These are phyloP conservation scores for Penicillium mononematosum DNA, from an alignment of 495 filamentous ascomycete species.

Conservation along the genomic window DNA sequence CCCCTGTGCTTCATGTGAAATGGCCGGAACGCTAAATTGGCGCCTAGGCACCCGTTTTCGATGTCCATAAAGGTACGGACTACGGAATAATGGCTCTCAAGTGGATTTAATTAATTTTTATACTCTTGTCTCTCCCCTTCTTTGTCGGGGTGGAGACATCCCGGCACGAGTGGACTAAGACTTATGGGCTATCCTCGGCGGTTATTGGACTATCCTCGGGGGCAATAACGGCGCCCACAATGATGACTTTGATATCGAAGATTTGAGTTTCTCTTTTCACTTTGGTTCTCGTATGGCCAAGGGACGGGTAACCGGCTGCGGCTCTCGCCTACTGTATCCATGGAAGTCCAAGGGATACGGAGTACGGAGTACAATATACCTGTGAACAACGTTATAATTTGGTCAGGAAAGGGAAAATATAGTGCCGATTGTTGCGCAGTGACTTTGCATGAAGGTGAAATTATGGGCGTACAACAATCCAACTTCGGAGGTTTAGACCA, in stretches of 20 bases:
- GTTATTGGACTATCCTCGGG: neutral
- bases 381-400: neutral
- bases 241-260: neutral
- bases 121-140: neutral
- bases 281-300: neutral
- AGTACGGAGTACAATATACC: neutral
- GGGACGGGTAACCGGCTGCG: constrained; percentile 21
- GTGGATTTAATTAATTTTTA: neutral
- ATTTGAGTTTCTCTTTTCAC: neutral
- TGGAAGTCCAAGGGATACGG: neutral
- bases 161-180: neutral
- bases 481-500: constrained; percentile 9
- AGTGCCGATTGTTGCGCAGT: constrained; percentile 9
- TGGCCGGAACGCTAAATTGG: constrained; percentile 4
- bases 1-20: constrained; percentile 13
- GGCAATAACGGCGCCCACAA: neutral
- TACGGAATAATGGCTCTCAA: neutral
- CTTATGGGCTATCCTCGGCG: too few relatives aligned
- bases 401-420: constrained; percentile 8
- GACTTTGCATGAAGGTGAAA: constrained; percentile 13
- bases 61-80: neutral
- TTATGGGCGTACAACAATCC: constrained; percentile 1
- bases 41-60: neutral
- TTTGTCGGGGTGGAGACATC: constrained; percentile 2
- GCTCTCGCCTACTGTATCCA: constrained; percentile 10